Base-by-base conservation (phyloP, 345 rosid genomes). In the Populus pruinosa region DNA sequence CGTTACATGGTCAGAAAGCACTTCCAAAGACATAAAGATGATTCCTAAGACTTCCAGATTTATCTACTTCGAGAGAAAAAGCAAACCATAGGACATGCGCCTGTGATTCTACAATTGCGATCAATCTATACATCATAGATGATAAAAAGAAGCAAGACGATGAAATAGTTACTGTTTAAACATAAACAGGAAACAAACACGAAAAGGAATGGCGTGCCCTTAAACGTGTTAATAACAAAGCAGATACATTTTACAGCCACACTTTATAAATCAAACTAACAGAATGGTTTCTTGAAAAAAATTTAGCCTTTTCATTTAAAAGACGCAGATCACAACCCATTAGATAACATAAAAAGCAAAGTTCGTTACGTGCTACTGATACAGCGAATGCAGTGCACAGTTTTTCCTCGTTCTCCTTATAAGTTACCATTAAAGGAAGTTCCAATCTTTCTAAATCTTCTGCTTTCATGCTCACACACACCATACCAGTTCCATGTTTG, bases 401-500 rank as follows among this genome's bases (percentile, higher is more conserved):
- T 77, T 94, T 94, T 74, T 94, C 97, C 35, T 93, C 95, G 55
- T 94, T 92, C 76, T 87, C 90, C 77, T 87, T 89, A 33, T 88
- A 87, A 35, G 82, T 78, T 68, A 94, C 95, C 98, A 94, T 92
- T 71, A 89, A 78, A 68, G 97, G 98, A 78, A 94, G 92, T 69
- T 89, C 80, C 86, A 94, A 84, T 71, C 97, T 90, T 80, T 93
- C 89, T 23, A 94, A 87, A 83, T 93, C 97, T 76, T 90, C 89
- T 7, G 80, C 92, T 82, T 82, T 87, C 98, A 94, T 94, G 86
- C 94, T 90, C 27, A 91, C 97, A 78, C 97, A 94, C 67, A 94
- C 93, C 43, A 93, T 92, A 47, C 98, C 97, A 78, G 97, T 93
- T 71, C 94, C 94, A 82, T 94, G 91, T 88, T 93, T 94, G 82